Conservation (phyloP, 2,329 filamentous ascomycete genomes). For the Trichophyton schoenleinii region DNA sequence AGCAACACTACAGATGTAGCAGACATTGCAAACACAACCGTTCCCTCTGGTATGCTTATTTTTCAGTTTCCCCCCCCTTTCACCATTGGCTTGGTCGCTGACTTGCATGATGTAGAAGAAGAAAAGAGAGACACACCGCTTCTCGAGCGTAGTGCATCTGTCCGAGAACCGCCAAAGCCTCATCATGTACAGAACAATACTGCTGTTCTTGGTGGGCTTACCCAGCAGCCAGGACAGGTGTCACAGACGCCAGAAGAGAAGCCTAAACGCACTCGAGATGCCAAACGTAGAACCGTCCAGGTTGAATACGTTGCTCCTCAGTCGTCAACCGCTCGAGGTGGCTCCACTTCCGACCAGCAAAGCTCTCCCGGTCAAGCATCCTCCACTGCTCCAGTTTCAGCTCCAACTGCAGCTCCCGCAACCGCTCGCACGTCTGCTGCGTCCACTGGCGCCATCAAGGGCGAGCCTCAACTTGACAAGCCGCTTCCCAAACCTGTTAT, state of each 20-base stretch:
- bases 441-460: slow-evolving; percentile 24
- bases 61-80: background rate
- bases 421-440: background rate
- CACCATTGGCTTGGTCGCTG: background rate
- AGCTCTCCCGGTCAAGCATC: background rate
- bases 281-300: slow-evolving; percentile 87
- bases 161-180: slow-evolving; percentile 70
- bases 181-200: slow-evolving; percentile 16
- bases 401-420: background rate
- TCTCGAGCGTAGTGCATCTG: slow-evolving; percentile 78
- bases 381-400: background rate
- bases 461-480: slow-evolving; percentile 29
- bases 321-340: slow-evolving; percentile 69
- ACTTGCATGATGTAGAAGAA: slow-evolving; percentile 22
- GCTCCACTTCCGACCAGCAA: slow-evolving; percentile 23
- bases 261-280: slow-evolving; percentile 43
- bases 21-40: slow-evolving; percentile 71
- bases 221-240: slow-evolving; percentile 61
- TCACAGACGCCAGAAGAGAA: slow-evolving; percentile 49
- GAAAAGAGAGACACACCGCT: slow-evolving; percentile 46
- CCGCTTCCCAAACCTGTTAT: background rate
- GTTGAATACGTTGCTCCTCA: slow-evolving; percentile 93
- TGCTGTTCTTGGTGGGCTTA: slow-evolving; percentile 45
- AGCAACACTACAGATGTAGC: slow-evolving; percentile 80
- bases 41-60: slow-evolving; percentile 42